phyloP scores from a whole-genome alignment of 768 basidiomycete genomes.

The Mycena polygramma region DNA sequence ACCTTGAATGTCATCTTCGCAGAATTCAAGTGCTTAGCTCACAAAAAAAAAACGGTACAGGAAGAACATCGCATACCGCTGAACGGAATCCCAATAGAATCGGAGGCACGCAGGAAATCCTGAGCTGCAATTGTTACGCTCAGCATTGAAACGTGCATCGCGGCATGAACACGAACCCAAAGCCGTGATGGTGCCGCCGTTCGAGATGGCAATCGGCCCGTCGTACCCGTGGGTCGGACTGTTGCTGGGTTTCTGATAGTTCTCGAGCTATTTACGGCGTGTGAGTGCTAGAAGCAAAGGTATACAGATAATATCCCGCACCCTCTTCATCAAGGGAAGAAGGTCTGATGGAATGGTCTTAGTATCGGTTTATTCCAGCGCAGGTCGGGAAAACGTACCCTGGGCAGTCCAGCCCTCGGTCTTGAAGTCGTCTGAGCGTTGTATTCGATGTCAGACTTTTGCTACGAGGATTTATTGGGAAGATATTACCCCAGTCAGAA shows the following conservation, averaged over 20 bases:
- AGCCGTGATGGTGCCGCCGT: slow-evolving; percentile 73
- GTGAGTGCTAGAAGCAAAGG: neutral
- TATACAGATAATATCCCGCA: slow-evolving; percentile 39
- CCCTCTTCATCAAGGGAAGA: slow-evolving; percentile 79
- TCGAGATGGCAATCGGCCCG: slow-evolving; percentile 81
- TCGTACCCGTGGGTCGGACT: slow-evolving; percentile 78
- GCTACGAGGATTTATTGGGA: neutral
- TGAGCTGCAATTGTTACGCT: slow-evolving; percentile 54
- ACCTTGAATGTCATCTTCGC: slow-evolving; percentile 74
- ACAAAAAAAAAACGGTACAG: neutral
- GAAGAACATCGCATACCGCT: slow-evolving; percentile 60
- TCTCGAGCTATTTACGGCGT: slow-evolving; percentile 64
- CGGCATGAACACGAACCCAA: slow-evolving; percentile 44
- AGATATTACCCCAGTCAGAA: slow-evolving; percentile 71
- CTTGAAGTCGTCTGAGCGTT: slow-evolving; percentile 77
- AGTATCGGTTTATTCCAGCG: neutral
- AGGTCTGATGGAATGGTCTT: slow-evolving; percentile 58
- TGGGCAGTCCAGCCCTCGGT: slow-evolving; percentile 75
- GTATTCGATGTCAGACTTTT: slow-evolving; percentile 4
- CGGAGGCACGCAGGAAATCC: slow-evolving; percentile 75
- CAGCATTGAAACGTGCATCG: neutral
- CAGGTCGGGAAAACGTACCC: slow-evolving; percentile 50
- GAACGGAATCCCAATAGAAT: slow-evolving; percentile 72
- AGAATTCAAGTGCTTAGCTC: neutral
- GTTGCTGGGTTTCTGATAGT: slow-evolving; percentile 81